Conservation (phyloP, 768 basidiomycete genomes). For the Cystobasidium ongulense region DNA sequence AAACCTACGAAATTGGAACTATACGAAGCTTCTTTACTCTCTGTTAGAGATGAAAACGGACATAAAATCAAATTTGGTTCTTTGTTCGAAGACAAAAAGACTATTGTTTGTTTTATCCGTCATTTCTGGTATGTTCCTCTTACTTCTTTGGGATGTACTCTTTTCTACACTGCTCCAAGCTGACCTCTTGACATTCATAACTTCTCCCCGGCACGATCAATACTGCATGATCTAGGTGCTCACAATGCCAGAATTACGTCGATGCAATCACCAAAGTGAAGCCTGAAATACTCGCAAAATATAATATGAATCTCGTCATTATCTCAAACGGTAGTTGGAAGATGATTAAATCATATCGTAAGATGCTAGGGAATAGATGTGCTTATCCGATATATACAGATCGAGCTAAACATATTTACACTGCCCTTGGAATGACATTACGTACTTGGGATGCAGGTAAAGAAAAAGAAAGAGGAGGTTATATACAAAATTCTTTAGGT, state of each 20-base stretch:
- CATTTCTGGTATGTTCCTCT: constrained; percentile 16
- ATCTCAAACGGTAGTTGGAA: constrained; percentile 25
- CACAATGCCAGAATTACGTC: constrained; percentile 28
- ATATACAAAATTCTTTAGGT: constrained; percentile 16
- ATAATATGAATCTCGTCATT: constrained; percentile 16
- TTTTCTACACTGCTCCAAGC: no score
- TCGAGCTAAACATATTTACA: constrained; percentile 26
- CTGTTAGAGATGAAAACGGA: constrained; percentile 24
- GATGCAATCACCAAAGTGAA: constrained; percentile 17
- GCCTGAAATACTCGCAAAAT: constrained; percentile 21
- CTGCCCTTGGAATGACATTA: constrained; percentile 26
- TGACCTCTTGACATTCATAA: not conserved
- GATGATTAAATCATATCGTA: constrained; percentile 28
- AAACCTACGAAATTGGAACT: constrained; percentile 1
- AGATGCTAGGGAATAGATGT: constrained; percentile 12
- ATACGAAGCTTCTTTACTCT: constrained; percentile 26
- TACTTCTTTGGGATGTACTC: no score
- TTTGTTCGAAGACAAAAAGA: constrained; percentile 24
- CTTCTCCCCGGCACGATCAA: no score
- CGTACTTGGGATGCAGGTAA: constrained; percentile 23
- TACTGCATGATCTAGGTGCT: no score
- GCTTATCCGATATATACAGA: constrained; percentile 28
- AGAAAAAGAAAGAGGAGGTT: not conserved
- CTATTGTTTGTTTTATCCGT: constrained; percentile 27
- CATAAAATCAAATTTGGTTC: constrained; percentile 8